Evolutionary conservation across 257 asterid species (phyloP).

Genomic region (Voacanga thouarsii): DNA sequence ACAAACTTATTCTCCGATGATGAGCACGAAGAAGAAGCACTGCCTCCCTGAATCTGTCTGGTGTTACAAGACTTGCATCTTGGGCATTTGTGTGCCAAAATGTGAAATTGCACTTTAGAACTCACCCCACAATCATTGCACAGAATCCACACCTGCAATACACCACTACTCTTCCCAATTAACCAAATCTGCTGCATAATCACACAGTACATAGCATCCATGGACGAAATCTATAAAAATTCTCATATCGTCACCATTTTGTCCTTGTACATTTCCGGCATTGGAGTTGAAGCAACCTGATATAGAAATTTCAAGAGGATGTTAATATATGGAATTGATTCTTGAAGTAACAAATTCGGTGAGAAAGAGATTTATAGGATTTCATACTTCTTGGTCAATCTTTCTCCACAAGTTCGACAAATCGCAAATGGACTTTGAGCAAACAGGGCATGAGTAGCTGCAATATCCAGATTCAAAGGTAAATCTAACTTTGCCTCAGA

Average conservation of each 20-base stretch:
- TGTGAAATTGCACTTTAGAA: conserved; percentile 50
- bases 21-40: conserved; percentile 32
- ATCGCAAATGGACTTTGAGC: conserved; percentile 56
- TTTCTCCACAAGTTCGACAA: conserved; percentile 51
- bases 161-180: background rate
- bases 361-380: background rate
- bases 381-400: conserved; percentile 49
- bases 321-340: background rate
- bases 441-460: conserved; percentile 62
- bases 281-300: too few relatives aligned
- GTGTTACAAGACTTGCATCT: conserved; percentile 62
- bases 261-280: too few relatives aligned
- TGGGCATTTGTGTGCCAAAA: conserved; percentile 52
- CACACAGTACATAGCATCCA: too few relatives aligned
- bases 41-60: conserved; percentile 40
- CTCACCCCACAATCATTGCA: conserved; percentile 61
- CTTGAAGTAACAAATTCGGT: background rate
- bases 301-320: too few relatives aligned
- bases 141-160: conserved; percentile 54
- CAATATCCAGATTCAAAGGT: conserved; percentile 51
- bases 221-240: too few relatives aligned
- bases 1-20: conserved; percentile 21
- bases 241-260: too few relatives aligned
- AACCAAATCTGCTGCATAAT: too few relatives aligned
- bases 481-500: too few relatives aligned